Percentiles rank a stretch among this genome's conserved stretches.
These are phyloP conservation scores for Ascochyta lentis DNA, from an alignment of 2,329 filamentous ascomycete genomes.

Conservation along the genomic window DNA sequence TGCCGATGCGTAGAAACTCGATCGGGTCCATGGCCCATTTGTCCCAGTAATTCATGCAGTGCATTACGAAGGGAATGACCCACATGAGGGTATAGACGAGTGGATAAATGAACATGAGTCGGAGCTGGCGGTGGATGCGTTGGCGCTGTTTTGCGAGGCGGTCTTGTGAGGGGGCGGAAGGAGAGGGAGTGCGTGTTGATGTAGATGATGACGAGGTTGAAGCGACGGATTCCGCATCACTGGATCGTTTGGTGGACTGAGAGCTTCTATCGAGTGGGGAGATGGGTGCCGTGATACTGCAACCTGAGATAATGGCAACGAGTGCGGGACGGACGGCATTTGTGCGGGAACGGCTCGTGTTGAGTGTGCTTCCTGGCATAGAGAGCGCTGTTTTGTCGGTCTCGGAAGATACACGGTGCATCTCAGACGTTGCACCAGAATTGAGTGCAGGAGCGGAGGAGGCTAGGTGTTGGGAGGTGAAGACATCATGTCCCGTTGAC, in stretches of 20 bases:
- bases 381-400: background rate
- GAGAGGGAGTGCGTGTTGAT: background rate
- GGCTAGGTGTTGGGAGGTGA: conserved; percentile 12
- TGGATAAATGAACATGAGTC: conserved; percentile 78
- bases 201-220: background rate
- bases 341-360: background rate
- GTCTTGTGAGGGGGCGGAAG: conserved; percentile 11
- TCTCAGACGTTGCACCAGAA: background rate
- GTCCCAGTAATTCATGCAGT: conserved; percentile 66
- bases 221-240: background rate
- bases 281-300: conserved; percentile 4
- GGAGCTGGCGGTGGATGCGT: conserved; percentile 71
- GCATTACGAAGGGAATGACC: conserved; percentile 72
- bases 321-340: conserved; percentile 8
- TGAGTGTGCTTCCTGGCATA: conserved; percentile 8
- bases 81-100: conserved; percentile 74
- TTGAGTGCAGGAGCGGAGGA: conserved; percentile 2
- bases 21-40: conserved; percentile 59
- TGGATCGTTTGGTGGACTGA: too few species aligned
- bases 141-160: conserved; percentile 51
- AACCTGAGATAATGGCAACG: conserved; percentile 14
- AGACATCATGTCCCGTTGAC: conserved; percentile 21
- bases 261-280: background rate
- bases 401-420: background rate
- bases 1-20: conserved; percentile 62